Conservation (phyloP, 1,284 basidiomycete species). For the Microbotryomycetes sp. region DNA sequence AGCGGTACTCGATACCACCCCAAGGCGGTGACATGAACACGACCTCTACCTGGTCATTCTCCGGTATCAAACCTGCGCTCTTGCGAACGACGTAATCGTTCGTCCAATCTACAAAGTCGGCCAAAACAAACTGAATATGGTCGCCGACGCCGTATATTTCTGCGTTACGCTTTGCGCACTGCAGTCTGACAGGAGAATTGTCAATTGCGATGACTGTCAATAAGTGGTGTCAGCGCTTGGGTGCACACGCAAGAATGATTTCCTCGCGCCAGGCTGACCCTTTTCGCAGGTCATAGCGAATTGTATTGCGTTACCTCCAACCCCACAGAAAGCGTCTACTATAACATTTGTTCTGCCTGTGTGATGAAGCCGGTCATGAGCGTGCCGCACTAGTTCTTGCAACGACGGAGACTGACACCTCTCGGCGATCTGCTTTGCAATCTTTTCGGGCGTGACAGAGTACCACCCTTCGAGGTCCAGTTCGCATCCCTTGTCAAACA, state of each 20-base stretch:
- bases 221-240: constrained; percentile 2
- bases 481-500: constrained; percentile 57
- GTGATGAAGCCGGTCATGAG: background rate
- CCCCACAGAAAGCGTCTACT: constrained; percentile 92
- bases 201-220: constrained; percentile 82
- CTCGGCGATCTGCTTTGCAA: constrained; percentile 86
- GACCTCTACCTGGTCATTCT: constrained; percentile 58
- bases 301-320: constrained; percentile 94
- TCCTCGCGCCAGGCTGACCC: constrained; percentile 20
- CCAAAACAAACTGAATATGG: constrained; percentile 86
- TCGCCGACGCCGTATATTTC: constrained; percentile 86
- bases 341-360: constrained; percentile 45
- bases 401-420: constrained; percentile 52
- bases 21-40: constrained; percentile 90
- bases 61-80: constrained; percentile 33
- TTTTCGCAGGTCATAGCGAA: constrained; percentile 91
- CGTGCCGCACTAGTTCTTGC: background rate
- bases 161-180: constrained; percentile 85
- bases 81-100: constrained; percentile 44
- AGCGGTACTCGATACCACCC: constrained; percentile 70
- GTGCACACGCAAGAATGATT: background rate
- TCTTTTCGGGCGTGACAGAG: constrained; percentile 86
- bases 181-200: constrained; percentile 69
- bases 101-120: constrained; percentile 76
- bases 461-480: constrained; percentile 73